These are phyloP conservation scores for Mortierella sp. DNA, from an alignment of 371 early-diverging fungal species.

Conservation along the genomic window DNA sequence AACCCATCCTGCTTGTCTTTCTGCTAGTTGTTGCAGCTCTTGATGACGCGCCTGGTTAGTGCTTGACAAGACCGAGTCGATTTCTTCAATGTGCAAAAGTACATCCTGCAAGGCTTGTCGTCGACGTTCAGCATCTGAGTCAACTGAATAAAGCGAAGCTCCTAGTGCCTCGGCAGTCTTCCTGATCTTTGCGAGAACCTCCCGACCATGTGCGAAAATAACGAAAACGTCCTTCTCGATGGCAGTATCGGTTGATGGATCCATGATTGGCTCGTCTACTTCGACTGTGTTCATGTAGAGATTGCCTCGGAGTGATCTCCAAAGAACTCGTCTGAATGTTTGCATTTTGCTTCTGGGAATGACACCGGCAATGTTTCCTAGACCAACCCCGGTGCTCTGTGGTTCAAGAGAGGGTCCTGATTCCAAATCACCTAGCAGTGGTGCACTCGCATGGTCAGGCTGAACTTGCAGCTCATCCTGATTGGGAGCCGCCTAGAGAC, in stretches of 20 bases:
- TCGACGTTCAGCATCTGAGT: constrained; percentile 82
- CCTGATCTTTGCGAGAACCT: constrained; percentile 83
- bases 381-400: constrained; percentile 1
- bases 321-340: constrained; percentile 93
- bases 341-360: constrained; percentile 81
- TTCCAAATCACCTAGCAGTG: constrained; percentile 67
- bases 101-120: constrained; percentile 82
- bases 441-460: constrained; percentile 65
- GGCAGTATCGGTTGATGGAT: constrained; percentile 81
- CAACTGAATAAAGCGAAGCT: constrained; percentile 89
- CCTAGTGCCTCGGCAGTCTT: constrained; percentile 95
- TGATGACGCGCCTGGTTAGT: constrained; percentile 85
- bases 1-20: constrained; percentile 87
- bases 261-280: constrained; percentile 87
- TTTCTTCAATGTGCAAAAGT: constrained; percentile 54
- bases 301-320: constrained; percentile 96
- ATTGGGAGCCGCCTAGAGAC: constrained; percentile 92
- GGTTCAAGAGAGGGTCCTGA: constrained; percentile 43
- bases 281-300: constrained; percentile 93
- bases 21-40: constrained; percentile 88
- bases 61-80: constrained; percentile 75
- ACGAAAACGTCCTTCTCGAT: constrained; percentile 93
- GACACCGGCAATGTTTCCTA: constrained; percentile 83
- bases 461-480: constrained; percentile 71
- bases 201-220: constrained; percentile 94